Evolutionary conservation across 2,329 filamentous ascomycete genomes (phyloP), one percentile per base, ranked within the genome.

Genomic region (Pleomassaria siparia): DNA sequence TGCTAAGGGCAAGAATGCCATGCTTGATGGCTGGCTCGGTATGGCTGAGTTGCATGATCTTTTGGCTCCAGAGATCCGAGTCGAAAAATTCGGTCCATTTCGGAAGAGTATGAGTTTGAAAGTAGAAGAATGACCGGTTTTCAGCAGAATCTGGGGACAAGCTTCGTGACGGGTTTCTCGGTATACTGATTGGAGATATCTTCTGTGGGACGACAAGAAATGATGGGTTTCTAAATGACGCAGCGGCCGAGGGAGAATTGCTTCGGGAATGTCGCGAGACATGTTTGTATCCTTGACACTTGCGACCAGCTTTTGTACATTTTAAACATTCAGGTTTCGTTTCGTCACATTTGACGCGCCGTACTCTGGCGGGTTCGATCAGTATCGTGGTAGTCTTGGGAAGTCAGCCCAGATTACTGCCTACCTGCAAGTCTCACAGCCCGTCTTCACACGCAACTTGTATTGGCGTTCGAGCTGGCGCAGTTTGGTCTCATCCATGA

Each of bases 261-360:
- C 49, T 43, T 37, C 49, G 53, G 13, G 49, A 18, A 24, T 37
- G 35, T 18, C 41, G 46, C 11, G 42, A 33, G 25, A 57, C 44
- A 40, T 64, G 58, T 35, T 58, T 59, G 50, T 72, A 72, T 25
- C 69, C 69, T 43, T 70, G 67, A 43, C 70, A 72, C 41, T 58
- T 70, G 25, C 69, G 63, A 18, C 69, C 69, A 5, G 67, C 68
- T 37, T 63, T 67, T 9, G 59, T 66, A 49, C 70, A 73, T 32
- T 62, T 63, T 10, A 51, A 46, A 40, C 49, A 52, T 36, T 48
- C 49, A 39, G 46, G 49, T 24, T 52, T 52, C 4, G 49, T 46
- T 30, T 52, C 49, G 43, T 52, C 49, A 36, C 49, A 52, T 20
- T 52, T 52, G 28, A 52, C 49, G n/a, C 49, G 45, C 21, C 49